These are phyloP conservation scores for Arthroderma sp. DNA, from an alignment of 2,329 filamentous ascomycete species.

Conservation along the genomic window DNA sequence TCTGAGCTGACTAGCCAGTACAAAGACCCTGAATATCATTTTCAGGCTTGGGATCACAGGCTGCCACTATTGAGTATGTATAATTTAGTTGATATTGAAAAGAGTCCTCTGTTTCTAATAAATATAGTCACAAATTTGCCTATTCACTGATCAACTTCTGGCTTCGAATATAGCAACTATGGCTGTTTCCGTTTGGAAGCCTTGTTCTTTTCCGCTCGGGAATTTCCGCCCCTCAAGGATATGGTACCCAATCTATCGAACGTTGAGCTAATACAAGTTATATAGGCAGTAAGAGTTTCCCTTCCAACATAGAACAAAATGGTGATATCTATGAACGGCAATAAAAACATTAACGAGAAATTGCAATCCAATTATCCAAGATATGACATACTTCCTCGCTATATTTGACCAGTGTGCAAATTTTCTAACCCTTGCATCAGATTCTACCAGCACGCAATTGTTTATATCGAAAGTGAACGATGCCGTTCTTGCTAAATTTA, in stretches of 20 bases:
- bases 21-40: too few species aligned
- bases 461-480: constrained; percentile 2
- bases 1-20: too few species aligned
- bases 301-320: constrained; percentile 3
- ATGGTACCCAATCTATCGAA: not conserved
- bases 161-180: not conserved
- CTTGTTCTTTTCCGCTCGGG: constrained; percentile 1
- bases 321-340: not conserved
- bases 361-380: constrained; percentile 5
- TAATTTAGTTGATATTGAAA: too few species aligned
- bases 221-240: not conserved
- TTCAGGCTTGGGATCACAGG: too few species aligned
- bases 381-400: not conserved
- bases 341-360: not conserved
- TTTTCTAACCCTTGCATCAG: not conserved
- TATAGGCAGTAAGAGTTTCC: constrained; percentile 7
- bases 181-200: constrained; percentile 32
- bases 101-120: too few species aligned
- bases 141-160: not conserved
- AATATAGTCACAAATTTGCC: not conserved
- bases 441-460: not conserved
- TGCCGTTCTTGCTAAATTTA: not conserved
- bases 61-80: too few species aligned
- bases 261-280: not conserved
- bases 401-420: not conserved